Conservation (phyloP, 2,329 filamentous ascomycete species). For the Monosporascus sp. region DNA sequence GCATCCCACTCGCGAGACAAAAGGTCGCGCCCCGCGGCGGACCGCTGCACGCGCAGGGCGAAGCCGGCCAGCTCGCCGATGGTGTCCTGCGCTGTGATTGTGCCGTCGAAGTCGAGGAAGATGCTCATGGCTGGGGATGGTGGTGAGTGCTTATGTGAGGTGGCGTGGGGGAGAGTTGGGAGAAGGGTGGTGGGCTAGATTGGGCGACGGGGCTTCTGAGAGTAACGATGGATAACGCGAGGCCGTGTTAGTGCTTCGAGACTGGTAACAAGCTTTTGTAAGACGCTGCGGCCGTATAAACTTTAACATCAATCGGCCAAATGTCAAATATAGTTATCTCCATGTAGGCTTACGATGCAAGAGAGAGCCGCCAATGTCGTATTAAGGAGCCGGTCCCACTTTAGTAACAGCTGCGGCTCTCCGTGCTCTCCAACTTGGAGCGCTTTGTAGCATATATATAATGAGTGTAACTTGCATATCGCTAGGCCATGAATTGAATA, state of each 20-base stretch:
- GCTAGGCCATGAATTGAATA: no score
- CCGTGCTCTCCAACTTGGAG: not conserved
- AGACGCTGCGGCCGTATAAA: no score
- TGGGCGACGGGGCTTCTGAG: not conserved
- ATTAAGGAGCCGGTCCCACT: not conserved
- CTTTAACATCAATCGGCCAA: not conserved
- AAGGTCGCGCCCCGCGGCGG: constrained; percentile 16
- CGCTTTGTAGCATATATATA: not conserved
- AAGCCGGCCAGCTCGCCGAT: constrained; percentile 41
- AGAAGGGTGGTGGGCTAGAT: not conserved
- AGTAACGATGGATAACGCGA: no score
- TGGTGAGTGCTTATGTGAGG: not conserved
- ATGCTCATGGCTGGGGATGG: constrained; percentile 32
- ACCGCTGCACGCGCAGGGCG: constrained; percentile 29
- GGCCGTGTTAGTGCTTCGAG: not conserved
- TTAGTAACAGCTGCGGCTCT: not conserved
- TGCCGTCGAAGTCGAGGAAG: constrained; percentile 56
- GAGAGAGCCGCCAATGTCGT: not conserved
- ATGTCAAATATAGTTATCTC: not conserved
- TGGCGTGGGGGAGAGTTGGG: constrained; percentile 4
- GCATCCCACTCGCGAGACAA: constrained; percentile 37
- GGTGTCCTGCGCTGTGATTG: constrained; percentile 51
- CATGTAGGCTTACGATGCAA: not conserved
- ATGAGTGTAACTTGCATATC: no score
- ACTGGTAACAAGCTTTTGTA: no score